Base-by-base conservation (phyloP, 768 basidiomycete species). In the Daedalea quercina region DNA sequence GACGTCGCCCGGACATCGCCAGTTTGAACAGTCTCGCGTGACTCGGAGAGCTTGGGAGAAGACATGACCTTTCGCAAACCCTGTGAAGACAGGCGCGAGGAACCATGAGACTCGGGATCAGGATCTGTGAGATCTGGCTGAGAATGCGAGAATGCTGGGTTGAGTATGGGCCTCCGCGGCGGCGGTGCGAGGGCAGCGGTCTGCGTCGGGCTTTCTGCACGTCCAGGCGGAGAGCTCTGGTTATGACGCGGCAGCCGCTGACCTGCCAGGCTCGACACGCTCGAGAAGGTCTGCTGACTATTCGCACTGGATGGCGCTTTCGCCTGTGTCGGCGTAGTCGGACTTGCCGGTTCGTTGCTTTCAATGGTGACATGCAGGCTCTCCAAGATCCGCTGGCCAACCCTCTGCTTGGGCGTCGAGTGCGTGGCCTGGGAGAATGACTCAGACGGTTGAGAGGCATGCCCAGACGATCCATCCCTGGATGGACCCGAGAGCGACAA, bases 161-260 rank as follows among this genome's bases (percentile, higher is more conserved):
- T 77, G 52, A 76, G 64, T 25, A 76, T 65, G 58, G 74, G 68
- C 57, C 74, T 76, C 45, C 81, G 73, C 9, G 87, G 87, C 4
- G 87, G 80, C 33, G 85, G 87, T 1, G 81, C 73, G 19, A 90
- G 73, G 20, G 85, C 82, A 1, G 76, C 79, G 55, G 82, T 68
- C 20, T 75, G 80, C 9, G 75, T 78, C 12, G 87, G 88, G 0
- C 84, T 87, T 55, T 84, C 84, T 13, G 79, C 82, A 15, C 87
- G 81, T 31, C 70, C 56, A 20, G 80, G 79, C 35, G 78, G 67
- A 41, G 31, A 41, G 44, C 72, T 78, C 6, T 74, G 69, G 44
- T 66, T 53, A 28, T 64, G 65, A 45, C 70, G 67, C 33, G 56
- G 25, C 23, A 52, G 53, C 15, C 40, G 40, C 11, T 9, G 24